Percentiles rank a stretch among this genome's conserved stretches.
phyloP scores from a whole-genome alignment of 768 basidiomycete genomes.

The Collybia sordida region DNA sequence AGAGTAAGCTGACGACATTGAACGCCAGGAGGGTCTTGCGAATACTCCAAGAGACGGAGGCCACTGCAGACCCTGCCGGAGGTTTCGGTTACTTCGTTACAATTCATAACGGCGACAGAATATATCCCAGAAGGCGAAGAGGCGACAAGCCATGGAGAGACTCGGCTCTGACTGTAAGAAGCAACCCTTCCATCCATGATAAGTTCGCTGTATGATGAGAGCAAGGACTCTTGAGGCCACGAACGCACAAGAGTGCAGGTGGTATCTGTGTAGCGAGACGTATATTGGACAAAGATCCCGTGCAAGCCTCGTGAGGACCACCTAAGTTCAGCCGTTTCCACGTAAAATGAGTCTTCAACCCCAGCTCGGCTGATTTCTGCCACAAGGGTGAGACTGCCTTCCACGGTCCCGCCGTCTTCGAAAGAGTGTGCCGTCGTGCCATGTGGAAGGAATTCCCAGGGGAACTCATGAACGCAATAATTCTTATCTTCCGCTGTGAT shows the following conservation, averaged over 20 bases:
- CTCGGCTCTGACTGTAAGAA: not conserved
- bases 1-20: slow-evolving; percentile 5
- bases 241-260: not conserved
- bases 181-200: not conserved
- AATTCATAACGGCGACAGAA: not conserved
- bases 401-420: not conserved
- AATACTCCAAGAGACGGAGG: slow-evolving; percentile 5
- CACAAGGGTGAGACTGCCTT: not conserved
- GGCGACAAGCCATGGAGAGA: not conserved
- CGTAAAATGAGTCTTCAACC: not conserved
- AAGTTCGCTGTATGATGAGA: not conserved
- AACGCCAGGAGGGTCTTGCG: not conserved
- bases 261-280: not conserved
- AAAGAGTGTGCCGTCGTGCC: not conserved
- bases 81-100: not conserved
- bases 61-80: not conserved
- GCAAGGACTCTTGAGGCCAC: not conserved
- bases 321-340: not conserved
- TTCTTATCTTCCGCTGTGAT: not conserved
- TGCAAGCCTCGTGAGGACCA: not conserved
- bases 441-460: not conserved
- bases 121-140: slow-evolving; percentile 9
- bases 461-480: slow-evolving; percentile 1
- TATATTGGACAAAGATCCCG: not conserved
- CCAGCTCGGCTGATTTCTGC: not conserved